Evolutionary conservation across 2,329 filamentous ascomycete species (phyloP).

Genomic region (Monilinia fructigena): DNA sequence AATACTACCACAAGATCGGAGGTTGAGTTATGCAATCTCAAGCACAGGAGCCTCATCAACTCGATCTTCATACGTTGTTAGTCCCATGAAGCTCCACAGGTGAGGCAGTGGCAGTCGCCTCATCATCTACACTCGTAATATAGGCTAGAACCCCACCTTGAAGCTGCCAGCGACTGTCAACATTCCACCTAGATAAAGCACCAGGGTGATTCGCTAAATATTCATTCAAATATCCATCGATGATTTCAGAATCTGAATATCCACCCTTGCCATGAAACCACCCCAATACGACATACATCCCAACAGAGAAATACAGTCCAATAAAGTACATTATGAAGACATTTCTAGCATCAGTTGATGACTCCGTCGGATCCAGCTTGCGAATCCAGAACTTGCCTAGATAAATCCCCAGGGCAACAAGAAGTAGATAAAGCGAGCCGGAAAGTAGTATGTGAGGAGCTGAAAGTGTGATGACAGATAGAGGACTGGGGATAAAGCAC

Average conservation of each 20-base stretch:
- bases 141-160: too few relatives aligned
- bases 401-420: conserved; percentile 1
- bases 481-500: background rate
- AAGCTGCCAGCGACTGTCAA: too few relatives aligned
- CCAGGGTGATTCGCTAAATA: background rate
- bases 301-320: background rate
- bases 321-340: background rate
- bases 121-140: too few relatives aligned
- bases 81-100: too few relatives aligned
- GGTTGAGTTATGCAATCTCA: too few relatives aligned
- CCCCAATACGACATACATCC: background rate
- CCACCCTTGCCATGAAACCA: background rate
- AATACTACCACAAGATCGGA: too few relatives aligned
- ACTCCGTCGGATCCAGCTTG: background rate
- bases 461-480: background rate
- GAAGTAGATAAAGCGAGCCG: background rate
- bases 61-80: too few relatives aligned
- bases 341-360: conserved; percentile 2
- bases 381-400: background rate
- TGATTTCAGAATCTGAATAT: background rate
- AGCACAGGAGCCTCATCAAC: too few relatives aligned
- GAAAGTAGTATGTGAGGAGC: background rate
- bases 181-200: background rate
- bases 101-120: too few relatives aligned
- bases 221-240: background rate